phyloP scores from a whole-genome alignment of 768 basidiomycete species.

The Gloeostereum incarnatum region DNA sequence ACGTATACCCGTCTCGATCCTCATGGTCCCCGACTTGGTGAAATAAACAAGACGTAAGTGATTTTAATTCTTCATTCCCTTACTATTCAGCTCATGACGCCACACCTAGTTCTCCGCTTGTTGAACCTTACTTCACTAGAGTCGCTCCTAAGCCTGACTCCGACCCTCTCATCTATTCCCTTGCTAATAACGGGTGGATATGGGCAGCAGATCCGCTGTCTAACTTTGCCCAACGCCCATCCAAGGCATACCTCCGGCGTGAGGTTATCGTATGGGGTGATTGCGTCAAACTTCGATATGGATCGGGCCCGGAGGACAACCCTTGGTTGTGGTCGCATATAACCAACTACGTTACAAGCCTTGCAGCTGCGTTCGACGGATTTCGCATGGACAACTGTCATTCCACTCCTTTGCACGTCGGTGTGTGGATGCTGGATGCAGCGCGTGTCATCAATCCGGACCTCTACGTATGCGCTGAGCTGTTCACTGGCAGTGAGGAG shows the following conservation, averaged over 20 bases:
- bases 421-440: slow-evolving; percentile 87
- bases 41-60: slow-evolving; percentile 66
- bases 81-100: slow-evolving; percentile 4
- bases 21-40: slow-evolving; percentile 76
- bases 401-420: slow-evolving; percentile 94
- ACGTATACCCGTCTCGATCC: slow-evolving; percentile 76
- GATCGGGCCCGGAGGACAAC: slow-evolving; percentile 66
- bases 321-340: slow-evolving; percentile 96
- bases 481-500: slow-evolving; percentile 94
- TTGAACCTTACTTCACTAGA: slow-evolving; percentile 91
- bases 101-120: slow-evolving; percentile 60
- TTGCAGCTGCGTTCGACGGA: slow-evolving; percentile 84
- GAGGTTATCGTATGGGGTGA: slow-evolving; percentile 98
- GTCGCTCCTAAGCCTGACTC: slow-evolving; percentile 33
- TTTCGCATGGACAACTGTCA: slow-evolving; percentile 99
- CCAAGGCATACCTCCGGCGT: slow-evolving; percentile 90
- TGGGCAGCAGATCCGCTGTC: slow-evolving; percentile 92
- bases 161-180: slow-evolving; percentile 54
- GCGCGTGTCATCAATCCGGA: slow-evolving; percentile 85
- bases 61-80: not conserved
- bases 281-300: slow-evolving; percentile 97
- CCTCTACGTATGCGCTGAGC: slow-evolving; percentile 94
- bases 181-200: slow-evolving; percentile 99
- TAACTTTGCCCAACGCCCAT: slow-evolving; percentile 89
- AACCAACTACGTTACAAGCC: slow-evolving; percentile 68